Evolutionary conservation across 2,329 filamentous ascomycete genomes (phyloP).

Genomic region (Camillea tinctor): DNA sequence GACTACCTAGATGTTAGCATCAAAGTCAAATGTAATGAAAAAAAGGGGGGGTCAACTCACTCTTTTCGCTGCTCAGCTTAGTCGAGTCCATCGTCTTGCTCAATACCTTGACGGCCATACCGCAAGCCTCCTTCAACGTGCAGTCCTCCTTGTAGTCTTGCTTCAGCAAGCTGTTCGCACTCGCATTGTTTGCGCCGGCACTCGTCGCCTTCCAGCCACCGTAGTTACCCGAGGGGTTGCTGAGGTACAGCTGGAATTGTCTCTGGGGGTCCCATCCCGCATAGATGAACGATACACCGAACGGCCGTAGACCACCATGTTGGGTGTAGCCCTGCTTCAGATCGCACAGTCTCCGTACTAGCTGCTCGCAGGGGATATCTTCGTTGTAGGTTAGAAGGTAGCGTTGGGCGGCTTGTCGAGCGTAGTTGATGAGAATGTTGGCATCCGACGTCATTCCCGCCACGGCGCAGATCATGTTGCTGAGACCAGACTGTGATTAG

Average conservation of each 20-base stretch:
- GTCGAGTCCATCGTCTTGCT: constrained; percentile 99
- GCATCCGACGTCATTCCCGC: constrained; percentile 99
- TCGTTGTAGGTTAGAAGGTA: constrained; percentile 99
- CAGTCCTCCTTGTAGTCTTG: constrained; percentile 99
- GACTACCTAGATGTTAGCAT: constrained; percentile 54
- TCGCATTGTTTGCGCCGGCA: constrained; percentile 96
- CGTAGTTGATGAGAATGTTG: constrained; percentile 99
- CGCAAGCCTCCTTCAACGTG: constrained; percentile 92
- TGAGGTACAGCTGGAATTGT: constrained; percentile 98
- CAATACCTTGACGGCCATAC: constrained; percentile 95
- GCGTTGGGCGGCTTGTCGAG: constrained; percentile 91
- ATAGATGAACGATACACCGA: constrained; percentile 99
- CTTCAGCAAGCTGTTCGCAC: constrained; percentile 93
- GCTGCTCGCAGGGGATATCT: constrained; percentile 98
- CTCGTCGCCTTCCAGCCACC: constrained; percentile 99
- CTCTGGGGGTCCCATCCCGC: constrained; percentile 94
- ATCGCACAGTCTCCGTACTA: constrained; percentile 94
- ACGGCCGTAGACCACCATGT: constrained; percentile 95
- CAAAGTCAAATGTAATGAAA: not conserved
- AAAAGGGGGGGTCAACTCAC: constrained; percentile 52
- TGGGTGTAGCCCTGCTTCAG: constrained; percentile 99
- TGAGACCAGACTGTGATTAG: constrained; percentile 37
- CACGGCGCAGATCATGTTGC: constrained; percentile 99
- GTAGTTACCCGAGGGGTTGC: constrained; percentile 98
- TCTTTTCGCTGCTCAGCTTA: constrained; percentile 98